A percentile compares a stretch with the other conserved stretches of the same genome.
Evolutionary conservation across 352 stramenopile genomes (phyloP).

Genomic region (Phytophthora cajani): DNA sequence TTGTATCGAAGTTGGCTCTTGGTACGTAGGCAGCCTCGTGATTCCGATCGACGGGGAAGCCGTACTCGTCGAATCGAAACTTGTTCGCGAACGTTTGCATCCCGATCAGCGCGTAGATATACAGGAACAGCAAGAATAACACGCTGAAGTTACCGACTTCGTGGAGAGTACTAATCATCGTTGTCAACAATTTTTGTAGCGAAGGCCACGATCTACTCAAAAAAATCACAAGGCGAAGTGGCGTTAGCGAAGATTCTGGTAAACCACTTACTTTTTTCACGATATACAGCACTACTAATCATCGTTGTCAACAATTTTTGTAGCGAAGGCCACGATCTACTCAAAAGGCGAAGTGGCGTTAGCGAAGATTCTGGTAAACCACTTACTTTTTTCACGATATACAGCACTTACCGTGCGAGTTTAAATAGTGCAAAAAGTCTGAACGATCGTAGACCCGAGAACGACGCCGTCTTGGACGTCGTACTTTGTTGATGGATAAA

Average conservation of each 20-base stretch:
- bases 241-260: constrained; percentile 4
- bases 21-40: constrained; percentile 46
- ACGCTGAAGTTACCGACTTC: constrained; percentile 94
- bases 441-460: constrained; percentile 87
- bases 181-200: constrained; percentile 91
- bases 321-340: too few species aligned
- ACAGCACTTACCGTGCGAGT: constrained; percentile 64
- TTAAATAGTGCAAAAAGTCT: constrained; percentile 92
- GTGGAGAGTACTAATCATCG: constrained; percentile 87
- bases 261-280: constrained; percentile 14
- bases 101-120: constrained; percentile 92
- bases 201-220: constrained; percentile 85
- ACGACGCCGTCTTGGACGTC: constrained; percentile 42
- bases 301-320: constrained; percentile 43
- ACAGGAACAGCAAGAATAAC: constrained; percentile 93
- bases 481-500: constrained; percentile 34
- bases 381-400: constrained; percentile 16
- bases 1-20: constrained; percentile 71
- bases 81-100: constrained; percentile 94
- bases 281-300: constrained; percentile 38
- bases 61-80: constrained; percentile 88
- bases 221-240: not conserved
- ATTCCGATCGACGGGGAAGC: constrained; percentile 44
- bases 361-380: constrained; percentile 1
- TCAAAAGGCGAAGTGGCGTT: too few species aligned